phyloP scores from a whole-genome alignment of 1,139 yeast genomes.

The Blastobotrys ciferrii region DNA sequence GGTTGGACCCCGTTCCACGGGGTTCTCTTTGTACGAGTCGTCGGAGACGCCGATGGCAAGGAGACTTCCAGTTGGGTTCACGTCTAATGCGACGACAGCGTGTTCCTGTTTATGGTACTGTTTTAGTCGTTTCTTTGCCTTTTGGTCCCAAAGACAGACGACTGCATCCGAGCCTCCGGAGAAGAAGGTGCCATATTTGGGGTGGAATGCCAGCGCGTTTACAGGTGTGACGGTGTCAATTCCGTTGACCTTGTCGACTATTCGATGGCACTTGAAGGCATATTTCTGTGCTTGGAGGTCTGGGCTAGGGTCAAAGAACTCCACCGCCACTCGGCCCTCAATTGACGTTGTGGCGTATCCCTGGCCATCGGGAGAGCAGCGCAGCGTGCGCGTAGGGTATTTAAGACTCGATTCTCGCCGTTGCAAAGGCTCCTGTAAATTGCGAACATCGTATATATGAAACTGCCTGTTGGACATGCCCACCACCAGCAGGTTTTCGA shows the following conservation, averaged over 20 bases:
- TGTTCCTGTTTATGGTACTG: conserved; percentile 54
- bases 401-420: conserved; percentile 68
- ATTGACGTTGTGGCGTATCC: conserved; percentile 81
- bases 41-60: conserved; percentile 52
- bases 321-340: conserved; percentile 86
- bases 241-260: conserved; percentile 43
- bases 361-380: conserved; percentile 54
- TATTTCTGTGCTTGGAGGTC: conserved; percentile 52
- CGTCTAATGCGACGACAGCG: conserved; percentile 52
- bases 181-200: conserved; percentile 49
- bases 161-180: conserved; percentile 81
- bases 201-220: conserved; percentile 60
- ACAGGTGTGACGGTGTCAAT: conserved; percentile 75
- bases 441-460: conserved; percentile 58
- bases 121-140: conserved; percentile 57
- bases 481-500: conserved; percentile 48
- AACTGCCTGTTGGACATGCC: conserved; percentile 56
- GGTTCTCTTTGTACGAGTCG: conserved; percentile 30
- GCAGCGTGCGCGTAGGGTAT: conserved; percentile 64
- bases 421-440: conserved; percentile 46
- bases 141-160: conserved; percentile 76
- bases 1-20: conserved; percentile 23
- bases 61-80: conserved; percentile 36
- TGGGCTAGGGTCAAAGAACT: conserved; percentile 57
- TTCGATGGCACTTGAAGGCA: conserved; percentile 84